These are phyloP conservation scores for Myxozyma mucilagina DNA, from an alignment of 805 yeast genomes.

Conservation along the genomic window DNA sequence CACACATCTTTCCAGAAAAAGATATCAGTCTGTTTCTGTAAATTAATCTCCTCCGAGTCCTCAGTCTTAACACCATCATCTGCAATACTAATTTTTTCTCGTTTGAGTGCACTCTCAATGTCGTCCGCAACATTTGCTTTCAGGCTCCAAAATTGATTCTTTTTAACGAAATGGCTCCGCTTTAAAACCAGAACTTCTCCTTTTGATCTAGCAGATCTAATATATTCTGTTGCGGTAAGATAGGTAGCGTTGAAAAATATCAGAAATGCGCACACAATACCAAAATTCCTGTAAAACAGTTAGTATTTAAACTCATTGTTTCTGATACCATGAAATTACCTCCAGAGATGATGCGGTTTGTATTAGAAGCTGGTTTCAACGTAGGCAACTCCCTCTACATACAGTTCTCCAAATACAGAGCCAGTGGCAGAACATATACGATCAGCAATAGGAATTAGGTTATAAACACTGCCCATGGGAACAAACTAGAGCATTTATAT, in stretches of 20 bases:
- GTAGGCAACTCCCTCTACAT: constrained; percentile 56
- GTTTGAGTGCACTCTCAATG: constrained; percentile 9
- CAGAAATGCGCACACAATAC: constrained; percentile 59
- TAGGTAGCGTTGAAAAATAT: constrained; percentile 57
- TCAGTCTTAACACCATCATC: background rate
- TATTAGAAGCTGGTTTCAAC: constrained; percentile 49
- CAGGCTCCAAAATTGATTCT: background rate
- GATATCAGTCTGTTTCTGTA: constrained; percentile 44
- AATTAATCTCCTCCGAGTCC: constrained; percentile 10
- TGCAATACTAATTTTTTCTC: constrained; percentile 12
- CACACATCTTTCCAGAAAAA: constrained; percentile 79
- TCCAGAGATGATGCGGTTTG: constrained; percentile 54
- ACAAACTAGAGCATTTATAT: constrained; percentile 45
- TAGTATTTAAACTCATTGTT: background rate
- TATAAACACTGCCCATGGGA: constrained; percentile 49
- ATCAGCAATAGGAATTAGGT: constrained; percentile 38
- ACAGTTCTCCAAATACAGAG: constrained; percentile 51
- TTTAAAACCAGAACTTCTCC: constrained; percentile 26
- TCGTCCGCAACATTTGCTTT: constrained; percentile 23
- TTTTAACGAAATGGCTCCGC: constrained; percentile 15
- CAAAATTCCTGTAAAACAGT: constrained; percentile 45
- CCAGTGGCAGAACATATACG: constrained; percentile 60
- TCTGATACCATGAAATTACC: constrained; percentile 41
- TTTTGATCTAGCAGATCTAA: constrained; percentile 40
- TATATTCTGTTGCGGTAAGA: constrained; percentile 55